Conservation (phyloP, 192 early-diverging fungal species). For the Ambispora gerdemannii region DNA sequence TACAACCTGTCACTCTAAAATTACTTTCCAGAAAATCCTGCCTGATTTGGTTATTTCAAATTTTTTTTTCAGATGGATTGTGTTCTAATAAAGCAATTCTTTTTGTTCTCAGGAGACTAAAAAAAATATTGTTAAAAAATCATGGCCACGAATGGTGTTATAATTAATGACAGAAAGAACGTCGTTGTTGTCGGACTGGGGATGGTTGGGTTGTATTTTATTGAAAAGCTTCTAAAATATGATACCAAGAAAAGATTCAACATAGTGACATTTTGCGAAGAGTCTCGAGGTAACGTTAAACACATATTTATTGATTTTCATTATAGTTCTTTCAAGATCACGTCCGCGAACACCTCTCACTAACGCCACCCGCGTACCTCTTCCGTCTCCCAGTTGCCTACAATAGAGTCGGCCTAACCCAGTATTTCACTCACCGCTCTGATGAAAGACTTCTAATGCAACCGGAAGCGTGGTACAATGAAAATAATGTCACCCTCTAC, state of each 20-base stretch:
- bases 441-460: slow-evolving; percentile 45
- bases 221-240: slow-evolving; percentile 57
- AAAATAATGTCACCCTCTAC: slow-evolving; percentile 45
- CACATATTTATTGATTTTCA: not conserved
- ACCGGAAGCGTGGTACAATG: slow-evolving; percentile 49
- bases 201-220: slow-evolving; percentile 66
- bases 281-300: slow-evolving; percentile 38
- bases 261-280: slow-evolving; percentile 57
- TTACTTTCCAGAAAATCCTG: too few species aligned
- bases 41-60: too few species aligned
- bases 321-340: not conserved
- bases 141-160: not conserved
- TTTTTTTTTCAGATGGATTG: too few species aligned
- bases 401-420: slow-evolving; percentile 64
- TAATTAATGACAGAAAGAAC: not conserved
- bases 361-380: too few species aligned
- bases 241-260: slow-evolving; percentile 47
- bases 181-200: slow-evolving; percentile 65
- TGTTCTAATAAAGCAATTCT: too few species aligned
- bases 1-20: too few species aligned
- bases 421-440: slow-evolving; percentile 57
- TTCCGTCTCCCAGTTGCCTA: too few species aligned
- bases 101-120: too few species aligned
- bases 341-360: not conserved
- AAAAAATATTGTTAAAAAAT: not conserved